These are phyloP conservation scores for Fraxinus sp. DNA, from an alignment of 305 asterid species.

Conservation along the genomic window DNA sequence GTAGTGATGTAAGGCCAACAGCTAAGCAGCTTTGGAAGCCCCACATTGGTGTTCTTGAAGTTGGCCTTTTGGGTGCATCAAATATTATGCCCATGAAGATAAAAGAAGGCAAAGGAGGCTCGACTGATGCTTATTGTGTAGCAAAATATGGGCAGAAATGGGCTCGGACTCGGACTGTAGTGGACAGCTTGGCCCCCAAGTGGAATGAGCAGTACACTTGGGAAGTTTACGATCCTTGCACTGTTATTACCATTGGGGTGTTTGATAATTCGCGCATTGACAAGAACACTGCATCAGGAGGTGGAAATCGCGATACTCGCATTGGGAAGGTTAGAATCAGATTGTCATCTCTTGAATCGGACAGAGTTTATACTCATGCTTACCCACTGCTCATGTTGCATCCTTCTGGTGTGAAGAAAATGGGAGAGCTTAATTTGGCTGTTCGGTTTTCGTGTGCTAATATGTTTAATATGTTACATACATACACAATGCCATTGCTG, in stretches of 20 bases:
- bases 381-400: constrained; percentile 18
- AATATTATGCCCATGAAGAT: constrained; percentile 16
- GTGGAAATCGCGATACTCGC: not conserved
- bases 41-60: constrained; percentile 16
- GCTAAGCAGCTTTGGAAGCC: constrained; percentile 23
- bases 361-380: constrained; percentile 18
- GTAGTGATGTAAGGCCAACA: constrained; percentile 24
- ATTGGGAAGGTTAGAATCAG: constrained; percentile 21
- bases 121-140: constrained; percentile 19
- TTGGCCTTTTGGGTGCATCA: constrained; percentile 16
- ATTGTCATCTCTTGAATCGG: constrained; percentile 20
- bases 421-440: constrained; percentile 21
- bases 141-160: constrained; percentile 23
- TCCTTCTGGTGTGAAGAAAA: constrained; percentile 22
- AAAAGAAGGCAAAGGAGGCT: constrained; percentile 7
- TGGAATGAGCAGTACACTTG: constrained; percentile 24
- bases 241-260: constrained; percentile 15
- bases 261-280: constrained; percentile 10
- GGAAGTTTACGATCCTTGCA: constrained; percentile 23
- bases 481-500: constrained; percentile 8
- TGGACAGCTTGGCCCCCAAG: constrained; percentile 16
- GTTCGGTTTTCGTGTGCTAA: constrained; percentile 13
- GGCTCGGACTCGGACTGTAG: constrained; percentile 19
- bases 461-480: constrained; percentile 9
- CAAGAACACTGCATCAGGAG: not conserved